Percentiles rank a stretch among this genome's conserved stretches.
phyloP scores from a whole-genome alignment of 169 alveolate species.

The Plasmodium chabaudi region DNA sequence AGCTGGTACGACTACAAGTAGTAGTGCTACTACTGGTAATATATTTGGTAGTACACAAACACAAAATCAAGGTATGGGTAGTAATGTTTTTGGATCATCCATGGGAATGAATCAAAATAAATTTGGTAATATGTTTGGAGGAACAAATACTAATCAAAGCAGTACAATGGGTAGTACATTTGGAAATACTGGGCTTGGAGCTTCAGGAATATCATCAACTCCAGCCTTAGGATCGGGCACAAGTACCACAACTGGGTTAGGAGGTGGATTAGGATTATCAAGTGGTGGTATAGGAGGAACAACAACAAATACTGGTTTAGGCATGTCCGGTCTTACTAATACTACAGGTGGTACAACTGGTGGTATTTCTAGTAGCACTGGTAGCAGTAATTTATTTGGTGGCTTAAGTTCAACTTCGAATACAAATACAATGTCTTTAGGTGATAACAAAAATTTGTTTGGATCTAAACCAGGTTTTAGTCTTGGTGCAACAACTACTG shows the following conservation, averaged over 20 bases:
- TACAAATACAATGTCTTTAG: slow-evolving; percentile 19
- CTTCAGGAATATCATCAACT: slow-evolving; percentile 11
- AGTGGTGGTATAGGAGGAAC: too few species aligned
- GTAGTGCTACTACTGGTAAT: slow-evolving; percentile 21
- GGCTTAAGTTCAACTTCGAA: slow-evolving; percentile 29
- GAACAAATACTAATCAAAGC: slow-evolving; percentile 6
- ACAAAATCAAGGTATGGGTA: slow-evolving; percentile 30
- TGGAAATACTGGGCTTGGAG: slow-evolving; percentile 2
- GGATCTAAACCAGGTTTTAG: slow-evolving; percentile 52
- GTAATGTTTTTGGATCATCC: slow-evolving; percentile 34
- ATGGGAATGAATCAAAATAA: slow-evolving; percentile 48
- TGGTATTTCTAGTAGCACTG: not conserved
- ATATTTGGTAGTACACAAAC: slow-evolving; percentile 26
- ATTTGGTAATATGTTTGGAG: slow-evolving; percentile 49
- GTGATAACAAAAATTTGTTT: slow-evolving; percentile 56
- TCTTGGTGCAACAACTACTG: slow-evolving; percentile 1
- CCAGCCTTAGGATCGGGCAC: slow-evolving; percentile 5
- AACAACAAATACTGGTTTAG: too few species aligned
- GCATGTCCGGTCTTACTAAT: too few species aligned
- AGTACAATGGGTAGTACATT: not conserved
- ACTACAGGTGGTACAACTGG: not conserved
- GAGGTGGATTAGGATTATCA: too few species aligned
- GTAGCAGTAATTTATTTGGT: slow-evolving; percentile 32
- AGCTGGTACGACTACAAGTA: slow-evolving; percentile 17
- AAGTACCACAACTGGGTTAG: not conserved